A percentile compares a stretch with the other conserved stretches of the same genome.
phyloP scores from a whole-genome alignment of 2,329 filamentous ascomycete genomes.

The Diatrype stigma region DNA sequence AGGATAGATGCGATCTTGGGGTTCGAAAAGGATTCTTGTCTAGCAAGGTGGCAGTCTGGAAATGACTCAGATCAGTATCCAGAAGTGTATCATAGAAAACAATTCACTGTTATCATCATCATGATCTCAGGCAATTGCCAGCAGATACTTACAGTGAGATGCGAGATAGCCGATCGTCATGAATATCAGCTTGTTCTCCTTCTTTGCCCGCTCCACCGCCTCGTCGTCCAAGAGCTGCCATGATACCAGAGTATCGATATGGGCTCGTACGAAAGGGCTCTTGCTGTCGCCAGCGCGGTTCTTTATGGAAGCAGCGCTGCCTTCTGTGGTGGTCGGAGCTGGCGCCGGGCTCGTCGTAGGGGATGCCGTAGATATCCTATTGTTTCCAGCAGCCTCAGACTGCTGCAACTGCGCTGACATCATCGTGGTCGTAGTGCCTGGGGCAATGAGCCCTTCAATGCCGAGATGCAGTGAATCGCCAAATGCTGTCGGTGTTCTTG shows the following conservation, averaged over 20 bases:
- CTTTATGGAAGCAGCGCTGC: slow-evolving; percentile 20
- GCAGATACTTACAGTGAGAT: slow-evolving; percentile 72
- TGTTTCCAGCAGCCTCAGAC: slow-evolving; percentile 11
- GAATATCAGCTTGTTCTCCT: slow-evolving; percentile 84
- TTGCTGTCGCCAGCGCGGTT: slow-evolving; percentile 36
- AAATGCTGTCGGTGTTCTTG: too few relatives aligned
- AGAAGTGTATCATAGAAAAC: not conserved
- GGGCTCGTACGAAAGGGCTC: slow-evolving; percentile 62
- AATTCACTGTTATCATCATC: not conserved
- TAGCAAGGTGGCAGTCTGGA: slow-evolving; percentile 82
- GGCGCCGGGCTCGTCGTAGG: slow-evolving; percentile 3
- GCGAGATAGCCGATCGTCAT: slow-evolving; percentile 92
- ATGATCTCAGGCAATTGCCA: not conserved
- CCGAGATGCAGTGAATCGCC: too few relatives aligned
- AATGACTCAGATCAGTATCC: slow-evolving; percentile 5
- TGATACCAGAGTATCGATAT: slow-evolving; percentile 76
- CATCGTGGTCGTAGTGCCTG: slow-evolving; percentile 9
- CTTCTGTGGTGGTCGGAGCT: slow-evolving; percentile 1
- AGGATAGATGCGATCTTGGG: slow-evolving; percentile 74
- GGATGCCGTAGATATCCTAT: not conserved
- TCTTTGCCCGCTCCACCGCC: slow-evolving; percentile 70
- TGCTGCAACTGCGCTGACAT: slow-evolving; percentile 30
- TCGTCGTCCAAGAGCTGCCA: slow-evolving; percentile 88
- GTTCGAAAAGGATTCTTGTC: slow-evolving; percentile 85
- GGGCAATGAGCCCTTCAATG: too few relatives aligned